A percentile compares a stretch with the other conserved stretches of the same genome.
Conservation (phyloP, 257 asterid species). For the Coffea canephora region DNA sequence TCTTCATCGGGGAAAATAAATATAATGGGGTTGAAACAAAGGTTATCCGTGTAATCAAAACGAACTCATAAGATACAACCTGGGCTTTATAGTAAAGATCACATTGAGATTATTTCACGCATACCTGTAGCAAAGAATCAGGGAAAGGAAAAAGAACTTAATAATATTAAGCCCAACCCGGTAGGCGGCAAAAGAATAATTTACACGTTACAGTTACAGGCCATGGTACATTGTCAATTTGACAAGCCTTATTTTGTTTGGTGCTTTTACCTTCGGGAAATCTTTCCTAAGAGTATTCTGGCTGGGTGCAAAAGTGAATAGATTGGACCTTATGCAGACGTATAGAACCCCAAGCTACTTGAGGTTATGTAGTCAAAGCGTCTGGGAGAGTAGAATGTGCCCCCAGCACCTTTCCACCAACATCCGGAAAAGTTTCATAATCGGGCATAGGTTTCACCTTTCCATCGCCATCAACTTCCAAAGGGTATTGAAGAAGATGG, state of each 20-base stretch:
- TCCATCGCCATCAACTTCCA: constrained; percentile 43
- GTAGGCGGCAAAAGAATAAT: not conserved
- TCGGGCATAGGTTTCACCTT: constrained; percentile 59
- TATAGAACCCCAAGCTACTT: not conserved
- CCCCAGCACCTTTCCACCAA: constrained; percentile 74
- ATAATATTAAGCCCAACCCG: not conserved
- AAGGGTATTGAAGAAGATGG: constrained; percentile 70
- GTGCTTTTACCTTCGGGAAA: not conserved
- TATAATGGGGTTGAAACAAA: not conserved
- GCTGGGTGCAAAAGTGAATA: not conserved
- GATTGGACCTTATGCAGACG: not conserved
- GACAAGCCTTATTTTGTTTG: not conserved
- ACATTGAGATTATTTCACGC: not conserved
- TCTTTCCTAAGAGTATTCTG: not conserved
- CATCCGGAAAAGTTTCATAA: constrained; percentile 62
- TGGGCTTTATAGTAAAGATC: not conserved
- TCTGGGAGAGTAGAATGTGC: constrained; percentile 75
- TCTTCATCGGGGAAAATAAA: not conserved
- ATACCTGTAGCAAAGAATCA: not conserved
- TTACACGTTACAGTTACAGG: constrained; percentile 5
- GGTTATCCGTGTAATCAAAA: not conserved
- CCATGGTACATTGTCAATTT: not conserved
- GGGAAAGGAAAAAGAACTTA: not conserved
- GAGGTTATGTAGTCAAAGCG: constrained; percentile 72
- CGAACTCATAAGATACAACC: not conserved